Evolutionary conservation across 73 alveolate genomes (phyloP), one percentile per base, ranked within the genome.

Genomic region (Tetrahymena thermophila): DNA sequence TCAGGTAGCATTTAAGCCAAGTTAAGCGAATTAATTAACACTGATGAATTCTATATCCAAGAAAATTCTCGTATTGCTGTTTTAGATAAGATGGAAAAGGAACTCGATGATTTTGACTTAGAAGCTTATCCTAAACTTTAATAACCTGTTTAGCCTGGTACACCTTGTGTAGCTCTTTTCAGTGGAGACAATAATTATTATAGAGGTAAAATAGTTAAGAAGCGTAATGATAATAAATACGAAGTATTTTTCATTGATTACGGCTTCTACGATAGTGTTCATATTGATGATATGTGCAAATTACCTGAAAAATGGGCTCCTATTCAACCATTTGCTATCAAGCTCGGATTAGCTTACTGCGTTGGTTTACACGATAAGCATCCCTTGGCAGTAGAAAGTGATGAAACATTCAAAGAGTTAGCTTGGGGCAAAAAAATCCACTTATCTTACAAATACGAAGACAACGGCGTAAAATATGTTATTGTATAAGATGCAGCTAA

Each of bases 141-240:
- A 71, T 21, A 71, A 71, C 89, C 89, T 13, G 31, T 71, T 5
- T 25, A 71, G n/a, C 89, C 89, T 31, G 37, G 37, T 71, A 71
- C 89, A n/a, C 89, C 98, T 31, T 98, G 99, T 89, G 99, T 99
- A 1, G 99, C 99, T 35, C 96, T 95, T 97, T 98, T 98, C 96
- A 97, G 98, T 34, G 99, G 96, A 55, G 99, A 98, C 96, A 97
- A 97, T 4, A 97, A 93, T 56, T 98, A 98, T 98, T 98, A 98
- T 96, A 95, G 99, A 94, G 99, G 98, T 13, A 98, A 94, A 93
- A 94, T 98, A 4, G 97, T 97, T 84, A 97, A 97, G 96, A 94
- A 97, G 34, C 94, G 89, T 35, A 96, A 97, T 37, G 97, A 98
- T 89, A 97, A 97, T 44, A 96, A 96, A 58, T 98, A 94, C 94